Evolutionary conservation across 805 yeast species (phyloP).

Genomic region (Wickerhamiella nectarea): DNA sequence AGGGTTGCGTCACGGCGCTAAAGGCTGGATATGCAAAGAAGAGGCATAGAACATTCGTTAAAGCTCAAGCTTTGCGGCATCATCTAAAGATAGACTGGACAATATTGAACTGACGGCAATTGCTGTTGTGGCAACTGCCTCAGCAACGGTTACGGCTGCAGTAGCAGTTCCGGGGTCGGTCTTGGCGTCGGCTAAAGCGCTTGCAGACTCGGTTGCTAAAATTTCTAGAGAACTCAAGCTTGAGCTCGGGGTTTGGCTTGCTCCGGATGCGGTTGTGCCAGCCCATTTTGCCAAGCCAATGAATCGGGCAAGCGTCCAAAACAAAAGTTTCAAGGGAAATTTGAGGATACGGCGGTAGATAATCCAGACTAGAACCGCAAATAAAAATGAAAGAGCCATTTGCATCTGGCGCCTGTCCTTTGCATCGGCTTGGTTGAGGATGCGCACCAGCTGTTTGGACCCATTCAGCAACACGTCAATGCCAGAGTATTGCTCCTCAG

Average conservation of each 20-base stretch:
- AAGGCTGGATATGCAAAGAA: no score
- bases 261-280: background rate
- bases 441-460: constrained; percentile 25
- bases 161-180: no score
- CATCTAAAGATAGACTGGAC: no score
- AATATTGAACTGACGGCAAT: no score
- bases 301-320: constrained; percentile 19
- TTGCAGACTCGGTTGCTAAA: no score
- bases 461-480: constrained; percentile 28
- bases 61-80: no score
- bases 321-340: constrained; percentile 25
- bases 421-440: constrained; percentile 30
- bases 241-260: no score
- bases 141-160: no score
- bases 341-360: constrained; percentile 28
- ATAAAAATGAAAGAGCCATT: constrained; percentile 27
- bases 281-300: background rate
- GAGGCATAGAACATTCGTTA: no score
- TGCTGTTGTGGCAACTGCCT: no score
- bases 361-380: constrained; percentile 26
- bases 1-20: background rate
- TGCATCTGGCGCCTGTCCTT: constrained; percentile 29
- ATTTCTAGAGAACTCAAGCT: no score
- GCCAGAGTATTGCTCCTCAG: constrained; percentile 26
- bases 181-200: no score